Conservation (phyloP, 495 filamentous ascomycete genomes). For the Penicillium bialowiezense region DNA sequence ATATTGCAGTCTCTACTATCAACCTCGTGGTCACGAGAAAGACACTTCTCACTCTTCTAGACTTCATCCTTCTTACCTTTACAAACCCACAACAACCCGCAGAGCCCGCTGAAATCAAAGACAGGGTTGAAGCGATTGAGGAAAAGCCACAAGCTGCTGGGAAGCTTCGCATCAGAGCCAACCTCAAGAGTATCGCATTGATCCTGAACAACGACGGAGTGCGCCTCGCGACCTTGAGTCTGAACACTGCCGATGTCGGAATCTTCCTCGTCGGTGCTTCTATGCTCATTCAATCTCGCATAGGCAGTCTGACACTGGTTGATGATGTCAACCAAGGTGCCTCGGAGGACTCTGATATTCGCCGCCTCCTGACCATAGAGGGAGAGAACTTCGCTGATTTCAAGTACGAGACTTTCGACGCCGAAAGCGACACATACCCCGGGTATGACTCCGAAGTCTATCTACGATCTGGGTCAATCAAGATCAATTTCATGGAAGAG, state of each 20-base stretch:
- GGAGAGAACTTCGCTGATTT: conserved; percentile 97
- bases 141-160: conserved; percentile 37
- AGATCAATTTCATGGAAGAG: conserved; percentile 93
- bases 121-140: conserved; percentile 45
- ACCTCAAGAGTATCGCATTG: conserved; percentile 86
- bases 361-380: conserved; percentile 88
- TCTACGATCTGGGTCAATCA: conserved; percentile 87
- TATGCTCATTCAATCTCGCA: conserved; percentile 79
- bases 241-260: conserved; percentile 86
- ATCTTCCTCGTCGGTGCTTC: conserved; percentile 82
- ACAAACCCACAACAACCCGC: conserved; percentile 61
- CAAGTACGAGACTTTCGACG: conserved; percentile 92
- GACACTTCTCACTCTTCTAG: conserved; percentile 89
- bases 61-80: conserved; percentile 95
- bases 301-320: conserved; percentile 82
- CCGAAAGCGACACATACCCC: conserved; percentile 69
- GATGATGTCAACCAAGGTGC: conserved; percentile 96
- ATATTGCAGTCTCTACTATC: conserved; percentile 90
- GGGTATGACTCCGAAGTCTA: conserved; percentile 94
- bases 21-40: conserved; percentile 91
- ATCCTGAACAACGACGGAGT: conserved; percentile 99
- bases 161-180: conserved; percentile 82
- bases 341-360: conserved; percentile 70
- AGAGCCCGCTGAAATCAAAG: conserved; percentile 23
- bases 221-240: conserved; percentile 84